Base-by-base conservation (phyloP, 805 yeast genomes). In the Starmerella cellae region DNA sequence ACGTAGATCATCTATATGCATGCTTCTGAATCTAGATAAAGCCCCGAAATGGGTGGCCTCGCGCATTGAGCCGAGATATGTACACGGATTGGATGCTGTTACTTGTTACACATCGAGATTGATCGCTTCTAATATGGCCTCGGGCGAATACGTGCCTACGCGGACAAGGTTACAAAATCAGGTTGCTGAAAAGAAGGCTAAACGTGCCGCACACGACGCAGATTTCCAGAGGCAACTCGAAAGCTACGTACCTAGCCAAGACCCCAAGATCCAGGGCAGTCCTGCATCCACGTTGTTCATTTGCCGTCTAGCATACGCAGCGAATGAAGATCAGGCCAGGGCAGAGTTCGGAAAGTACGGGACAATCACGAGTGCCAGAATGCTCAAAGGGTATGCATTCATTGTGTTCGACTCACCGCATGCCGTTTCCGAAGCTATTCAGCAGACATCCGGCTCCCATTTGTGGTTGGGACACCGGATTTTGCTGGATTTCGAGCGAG, bases 381-480 rank as follows among this genome's bases (percentile, higher is more conserved):
- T 79, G 1, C 81, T 79, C 43, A 66, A 75, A 46, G 96, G 97
- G 0, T 88, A 88, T 58, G 96, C 80, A 1, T 88, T 88, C 55
- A 64, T 85, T 2, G 77, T 78, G 3, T 88, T 74, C 59, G 76
- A 71, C 41, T 64, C 68, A 22, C 80, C 75, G 17, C 46, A 60
- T 1, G 81, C 76, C 45, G 79, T 84, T 19, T 69, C 71, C 38
- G 60, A 58, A 11, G 91, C 94, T 2, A 68, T 71, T 20, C 68
- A 72, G 31, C 77, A 71, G 16, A 47, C 44, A 21, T 70, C 75
- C 31, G 74, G 81, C 29, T 75, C 71, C 1, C 48, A 68, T 38
- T 58, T 57, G n/a, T 56, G 80, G 17, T 65, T 71, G 19, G 73
- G 70, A 6, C 62, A 85, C 36, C 62, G 68, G 4, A 67, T 77